Evolutionary conservation across 805 yeast species (phyloP).

Genomic region (Phaffomyces opuntiae): DNA sequence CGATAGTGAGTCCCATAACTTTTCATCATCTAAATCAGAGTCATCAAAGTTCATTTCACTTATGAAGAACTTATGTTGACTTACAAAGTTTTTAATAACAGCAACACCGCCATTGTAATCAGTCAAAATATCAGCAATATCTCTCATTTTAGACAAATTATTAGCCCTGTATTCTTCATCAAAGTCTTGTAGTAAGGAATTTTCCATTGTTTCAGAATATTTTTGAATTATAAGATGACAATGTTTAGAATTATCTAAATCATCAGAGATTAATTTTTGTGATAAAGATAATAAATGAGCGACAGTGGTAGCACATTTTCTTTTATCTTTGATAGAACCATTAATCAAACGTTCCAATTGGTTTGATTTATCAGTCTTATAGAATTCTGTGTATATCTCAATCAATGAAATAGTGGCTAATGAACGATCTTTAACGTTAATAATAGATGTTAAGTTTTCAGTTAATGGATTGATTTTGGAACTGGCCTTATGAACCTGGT

Average conservation of each 20-base stretch:
- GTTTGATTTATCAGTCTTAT: constrained; percentile 36
- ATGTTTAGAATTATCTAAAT: constrained; percentile 35
- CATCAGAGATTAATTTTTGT: constrained; percentile 51
- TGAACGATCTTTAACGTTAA: constrained; percentile 69
- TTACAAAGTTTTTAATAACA: constrained; percentile 76
- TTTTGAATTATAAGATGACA: constrained; percentile 46
- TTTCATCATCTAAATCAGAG: constrained; percentile 33
- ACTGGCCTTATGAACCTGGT: constrained; percentile 48
- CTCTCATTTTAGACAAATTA: constrained; percentile 66
- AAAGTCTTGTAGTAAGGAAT: constrained; percentile 59
- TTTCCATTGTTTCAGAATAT: constrained; percentile 74
- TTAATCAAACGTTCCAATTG: constrained; percentile 54
- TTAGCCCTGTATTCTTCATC: constrained; percentile 66
- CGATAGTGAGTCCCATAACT: constrained; percentile 51
- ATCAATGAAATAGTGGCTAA: constrained; percentile 65
- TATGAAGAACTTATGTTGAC: constrained; percentile 66
- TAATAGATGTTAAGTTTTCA: constrained; percentile 56
- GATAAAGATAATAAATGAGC: constrained; percentile 61
- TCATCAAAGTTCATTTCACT: constrained; percentile 19
- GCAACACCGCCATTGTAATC: constrained; percentile 81
- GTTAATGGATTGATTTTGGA: constrained; percentile 63
- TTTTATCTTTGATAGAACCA: constrained; percentile 45
- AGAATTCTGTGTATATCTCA: constrained; percentile 70
- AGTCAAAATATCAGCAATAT: constrained; percentile 63
- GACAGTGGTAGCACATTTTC: constrained; percentile 63